Evolutionary conservation across 371 early-diverging fungal genomes (phyloP).

Genomic region (Fennellomyces sp.): DNA sequence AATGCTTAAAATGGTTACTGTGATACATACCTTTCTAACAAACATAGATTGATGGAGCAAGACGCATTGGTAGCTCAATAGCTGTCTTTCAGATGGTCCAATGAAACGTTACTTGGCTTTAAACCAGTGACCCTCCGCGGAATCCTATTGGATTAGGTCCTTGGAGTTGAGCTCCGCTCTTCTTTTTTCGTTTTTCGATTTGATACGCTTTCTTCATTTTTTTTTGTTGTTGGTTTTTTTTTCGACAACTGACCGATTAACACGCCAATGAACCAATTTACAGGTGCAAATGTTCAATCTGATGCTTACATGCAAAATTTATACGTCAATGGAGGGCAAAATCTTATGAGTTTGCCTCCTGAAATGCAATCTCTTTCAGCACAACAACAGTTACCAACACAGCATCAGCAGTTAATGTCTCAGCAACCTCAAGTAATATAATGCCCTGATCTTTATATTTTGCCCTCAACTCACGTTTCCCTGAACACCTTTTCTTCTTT

Average conservation of each 20-base stretch:
- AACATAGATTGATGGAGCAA: no score
- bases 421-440: slow-evolving; percentile 23
- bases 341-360: slow-evolving; percentile 35
- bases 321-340: slow-evolving; percentile 16
- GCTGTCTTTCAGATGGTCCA: no score
- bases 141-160: no score
- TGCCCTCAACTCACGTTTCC: background rate
- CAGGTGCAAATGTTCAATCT: slow-evolving; percentile 25
- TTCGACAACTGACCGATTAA: background rate
- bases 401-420: slow-evolving; percentile 16
- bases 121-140: no score
- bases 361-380: slow-evolving; percentile 33
- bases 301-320: slow-evolving; percentile 36
- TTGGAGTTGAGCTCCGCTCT: no score
- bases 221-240: no score
- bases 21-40: no score
- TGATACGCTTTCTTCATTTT: no score
- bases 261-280: slow-evolving; percentile 35
- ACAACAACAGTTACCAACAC: slow-evolving; percentile 18
- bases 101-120: no score
- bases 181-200: no score
- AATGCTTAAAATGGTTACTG: no score
- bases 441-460: background rate
- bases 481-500: background rate
- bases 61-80: no score